Conservation (phyloP, 352 stramenopile species). For the Achlya hypogyna region DNA sequence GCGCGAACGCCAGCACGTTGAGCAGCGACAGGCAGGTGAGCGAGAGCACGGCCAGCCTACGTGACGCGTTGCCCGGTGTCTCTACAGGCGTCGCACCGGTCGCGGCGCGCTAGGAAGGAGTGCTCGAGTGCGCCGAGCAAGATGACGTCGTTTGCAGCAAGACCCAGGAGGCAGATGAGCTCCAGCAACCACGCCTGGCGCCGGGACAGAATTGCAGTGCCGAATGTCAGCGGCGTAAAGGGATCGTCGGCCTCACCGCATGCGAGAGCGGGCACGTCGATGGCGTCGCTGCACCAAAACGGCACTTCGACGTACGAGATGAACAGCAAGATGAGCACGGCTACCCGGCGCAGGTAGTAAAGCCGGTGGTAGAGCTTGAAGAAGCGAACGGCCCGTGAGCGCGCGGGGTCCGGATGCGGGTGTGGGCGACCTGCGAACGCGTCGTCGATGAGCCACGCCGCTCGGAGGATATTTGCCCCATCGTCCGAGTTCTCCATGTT, state of each 20-base stretch:
- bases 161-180: not conserved
- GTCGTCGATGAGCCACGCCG: slow-evolving; percentile 14
- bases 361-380: slow-evolving; percentile 35
- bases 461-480: not conserved
- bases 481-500: not conserved
- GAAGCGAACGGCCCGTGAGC: not conserved
- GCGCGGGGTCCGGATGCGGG: slow-evolving; percentile 2
- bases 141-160: not conserved
- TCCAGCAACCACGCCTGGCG: slow-evolving; percentile 21
- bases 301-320: slow-evolving; percentile 49
- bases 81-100: too few species aligned
- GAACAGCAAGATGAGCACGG: slow-evolving; percentile 37
- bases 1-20: not conserved
- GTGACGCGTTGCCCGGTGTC: not conserved
- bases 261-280: slow-evolving; percentile 7
- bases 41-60: not conserved
- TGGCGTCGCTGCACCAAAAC: slow-evolving; percentile 47
- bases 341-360: slow-evolving; percentile 32
- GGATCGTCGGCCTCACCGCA: slow-evolving; percentile 71
- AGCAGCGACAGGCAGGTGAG: not conserved
- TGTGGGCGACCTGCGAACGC: slow-evolving; percentile 5
- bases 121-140: not conserved
- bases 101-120: slow-evolving; percentile 4
- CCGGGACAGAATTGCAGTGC: slow-evolving; percentile 60
- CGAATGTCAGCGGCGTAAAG: slow-evolving; percentile 74